Evolutionary conservation across 176 grass and related monocot species (phyloP).

Genomic region (Raddia distichophylla): DNA sequence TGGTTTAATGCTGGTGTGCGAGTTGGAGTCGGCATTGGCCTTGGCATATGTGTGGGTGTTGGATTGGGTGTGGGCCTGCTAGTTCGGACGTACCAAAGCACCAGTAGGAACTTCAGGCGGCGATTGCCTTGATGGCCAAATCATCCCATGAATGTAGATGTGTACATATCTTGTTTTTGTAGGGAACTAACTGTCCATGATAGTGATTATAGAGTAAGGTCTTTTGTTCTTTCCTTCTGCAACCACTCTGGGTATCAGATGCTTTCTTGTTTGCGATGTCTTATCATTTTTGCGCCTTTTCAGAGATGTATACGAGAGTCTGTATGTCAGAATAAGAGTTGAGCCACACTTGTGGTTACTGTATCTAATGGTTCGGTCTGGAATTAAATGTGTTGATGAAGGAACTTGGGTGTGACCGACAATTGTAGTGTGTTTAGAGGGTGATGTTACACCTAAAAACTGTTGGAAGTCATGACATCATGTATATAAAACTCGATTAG

Average conservation of each 20-base stretch:
- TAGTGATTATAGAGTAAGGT: conserved; percentile 39
- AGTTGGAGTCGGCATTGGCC: conserved; percentile 87
- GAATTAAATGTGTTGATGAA: conserved; percentile 46
- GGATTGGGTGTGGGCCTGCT: conserved; percentile 84
- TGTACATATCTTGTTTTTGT: conserved; percentile 41
- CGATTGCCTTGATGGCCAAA: conserved; percentile 56
- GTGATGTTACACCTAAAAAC: conserved; percentile 46
- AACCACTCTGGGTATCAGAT: conserved; percentile 25
- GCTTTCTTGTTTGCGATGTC: conserved; percentile 44
- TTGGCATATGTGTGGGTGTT: conserved; percentile 86
- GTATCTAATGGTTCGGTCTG: conserved; percentile 27
- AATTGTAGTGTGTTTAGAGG: conserved; percentile 45
- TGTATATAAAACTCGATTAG: conserved; percentile 46
- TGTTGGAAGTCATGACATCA: conserved; percentile 37
- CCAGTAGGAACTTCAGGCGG: conserved; percentile 69
- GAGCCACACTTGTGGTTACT: conserved; percentile 18
- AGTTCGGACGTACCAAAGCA: conserved; percentile 81
- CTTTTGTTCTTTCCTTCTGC: conserved; percentile 42
- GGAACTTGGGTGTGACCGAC: conserved; percentile 42
- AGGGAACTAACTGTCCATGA: conserved; percentile 49
- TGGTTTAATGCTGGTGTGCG: conserved; percentile 96
- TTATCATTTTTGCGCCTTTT: conserved; percentile 49
- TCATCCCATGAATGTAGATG: conserved; percentile 37
- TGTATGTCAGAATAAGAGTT: conserved; percentile 40
- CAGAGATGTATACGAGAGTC: conserved; percentile 45